These are phyloP conservation scores for Helicostylum pulchrum DNA, from an alignment of 192 early-diverging fungal species.

Conservation along the genomic window DNA sequence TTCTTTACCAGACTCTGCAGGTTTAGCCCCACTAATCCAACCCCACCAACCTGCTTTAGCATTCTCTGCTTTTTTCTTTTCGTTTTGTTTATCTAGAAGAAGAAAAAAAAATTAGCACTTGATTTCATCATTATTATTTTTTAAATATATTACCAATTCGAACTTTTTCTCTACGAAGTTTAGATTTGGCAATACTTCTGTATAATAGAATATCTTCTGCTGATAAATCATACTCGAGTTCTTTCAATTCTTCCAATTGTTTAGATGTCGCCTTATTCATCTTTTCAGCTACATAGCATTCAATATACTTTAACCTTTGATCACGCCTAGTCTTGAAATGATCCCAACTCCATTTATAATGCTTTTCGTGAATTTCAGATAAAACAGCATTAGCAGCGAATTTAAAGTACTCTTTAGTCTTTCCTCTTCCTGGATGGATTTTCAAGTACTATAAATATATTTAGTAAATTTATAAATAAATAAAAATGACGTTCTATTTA, in stretches of 20 bases:
- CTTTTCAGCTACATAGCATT: constrained; percentile 49
- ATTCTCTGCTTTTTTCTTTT: constrained; percentile 37
- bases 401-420: constrained; percentile 64
- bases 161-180: constrained; percentile 59
- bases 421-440: constrained; percentile 63
- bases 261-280: constrained; percentile 28
- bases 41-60: constrained; percentile 50
- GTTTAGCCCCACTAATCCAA: constrained; percentile 4
- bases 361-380: constrained; percentile 70
- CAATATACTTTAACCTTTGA: constrained; percentile 64
- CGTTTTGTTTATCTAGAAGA: constrained; percentile 22
- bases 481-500: constrained; percentile 14
- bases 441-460: constrained; percentile 55
- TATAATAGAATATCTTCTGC: constrained; percentile 81
- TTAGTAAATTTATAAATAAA: constrained; percentile 32
- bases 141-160: constrained; percentile 30
- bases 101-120: background rate
- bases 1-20: background rate
- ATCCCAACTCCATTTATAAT: constrained; percentile 71
- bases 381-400: constrained; percentile 64
- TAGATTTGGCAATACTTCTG: constrained; percentile 58
- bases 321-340: constrained; percentile 68
- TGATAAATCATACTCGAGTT: constrained; percentile 60
- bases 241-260: constrained; percentile 46
- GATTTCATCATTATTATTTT: background rate